These are phyloP conservation scores for Yarrowia porcina DNA, from an alignment of 805 yeast genomes.

Conservation along the genomic window DNA sequence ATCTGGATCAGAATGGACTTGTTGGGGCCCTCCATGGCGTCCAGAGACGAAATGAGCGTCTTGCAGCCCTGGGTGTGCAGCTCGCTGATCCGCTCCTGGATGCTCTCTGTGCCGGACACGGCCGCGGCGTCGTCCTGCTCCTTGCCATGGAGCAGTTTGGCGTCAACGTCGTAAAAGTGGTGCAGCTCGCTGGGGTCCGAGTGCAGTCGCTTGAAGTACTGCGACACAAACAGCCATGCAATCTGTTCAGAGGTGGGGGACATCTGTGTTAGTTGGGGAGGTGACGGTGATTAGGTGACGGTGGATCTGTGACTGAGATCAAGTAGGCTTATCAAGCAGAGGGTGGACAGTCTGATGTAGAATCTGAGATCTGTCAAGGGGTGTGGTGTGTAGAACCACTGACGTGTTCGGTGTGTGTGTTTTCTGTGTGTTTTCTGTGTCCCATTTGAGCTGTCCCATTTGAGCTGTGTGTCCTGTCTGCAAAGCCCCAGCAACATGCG, in stretches of 20 bases:
- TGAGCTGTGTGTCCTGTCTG: no score
- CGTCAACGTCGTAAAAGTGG: slow-evolving; percentile 39
- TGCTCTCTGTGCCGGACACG: slow-evolving; percentile 37
- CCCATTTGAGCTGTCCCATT: no score
- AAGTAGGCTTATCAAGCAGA: no score
- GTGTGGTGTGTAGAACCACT: no score
- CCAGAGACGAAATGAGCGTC: slow-evolving; percentile 41
- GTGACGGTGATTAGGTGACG: not conserved
- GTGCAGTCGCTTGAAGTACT: slow-evolving; percentile 41
- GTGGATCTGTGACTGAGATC: not conserved
- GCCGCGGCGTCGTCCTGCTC: slow-evolving; percentile 39
- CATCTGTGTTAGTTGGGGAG: not conserved
- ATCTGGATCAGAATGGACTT: slow-evolving; percentile 42
- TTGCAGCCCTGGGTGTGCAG: slow-evolving; percentile 38
- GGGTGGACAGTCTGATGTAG: no score
- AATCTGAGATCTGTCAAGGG: no score
- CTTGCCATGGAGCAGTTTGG: slow-evolving; percentile 40
- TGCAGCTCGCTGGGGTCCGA: slow-evolving; percentile 36
- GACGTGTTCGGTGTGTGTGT: not conserved
- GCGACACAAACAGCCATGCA: slow-evolving; percentile 43
- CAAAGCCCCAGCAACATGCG: not conserved
- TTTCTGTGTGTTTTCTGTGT: not conserved
- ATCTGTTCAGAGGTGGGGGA: slow-evolving; percentile 31
- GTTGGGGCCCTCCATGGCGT: slow-evolving; percentile 38
- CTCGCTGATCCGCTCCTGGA: slow-evolving; percentile 36